A percentile compares a stretch with the other conserved stretches of the same genome.
phyloP scores from a whole-genome alignment of 2,329 filamentous ascomycete species.

The Cucurbitaria berberidis region DNA sequence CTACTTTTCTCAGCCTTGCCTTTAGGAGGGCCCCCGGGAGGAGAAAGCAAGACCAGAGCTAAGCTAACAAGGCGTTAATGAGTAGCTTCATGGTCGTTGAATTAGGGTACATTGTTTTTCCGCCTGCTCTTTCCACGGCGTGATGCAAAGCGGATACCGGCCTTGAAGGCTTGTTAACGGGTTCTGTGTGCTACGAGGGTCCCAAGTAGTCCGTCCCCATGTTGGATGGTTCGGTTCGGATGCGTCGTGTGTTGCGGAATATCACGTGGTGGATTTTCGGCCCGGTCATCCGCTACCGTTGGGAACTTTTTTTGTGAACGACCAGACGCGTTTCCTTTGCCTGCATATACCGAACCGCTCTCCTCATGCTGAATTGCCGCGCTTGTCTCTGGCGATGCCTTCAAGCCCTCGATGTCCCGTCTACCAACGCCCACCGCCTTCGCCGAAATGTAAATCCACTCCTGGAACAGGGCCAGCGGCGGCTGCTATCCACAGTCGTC shows the following conservation, averaged over 20 bases:
- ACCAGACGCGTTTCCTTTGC: conserved; percentile 8
- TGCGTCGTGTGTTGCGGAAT: conserved; percentile 3
- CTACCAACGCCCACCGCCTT: conserved; percentile 25
- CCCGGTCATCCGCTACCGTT: conserved; percentile 14
- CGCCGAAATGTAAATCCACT: conserved; percentile 28
- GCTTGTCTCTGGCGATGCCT: conserved; percentile 53
- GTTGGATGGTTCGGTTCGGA: conserved; percentile 1
- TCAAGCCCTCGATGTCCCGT: conserved; percentile 47
- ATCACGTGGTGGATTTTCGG: conserved; percentile 21
- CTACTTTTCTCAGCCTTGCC: conserved; percentile 19
- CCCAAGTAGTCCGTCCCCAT: no score
- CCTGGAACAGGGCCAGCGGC: conserved; percentile 21
- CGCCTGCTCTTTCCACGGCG: conserved; percentile 16
- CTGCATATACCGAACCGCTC: conserved; percentile 15
- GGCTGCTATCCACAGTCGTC: conserved; percentile 20
- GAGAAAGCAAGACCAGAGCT: conserved; percentile 1
- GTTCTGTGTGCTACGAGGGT: conserved; percentile 4
- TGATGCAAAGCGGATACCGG: conserved; percentile 17
- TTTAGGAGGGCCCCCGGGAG: no score
- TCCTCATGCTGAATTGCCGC: conserved; percentile 54
- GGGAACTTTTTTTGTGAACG: conserved; percentile 25
- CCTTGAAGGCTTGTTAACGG: conserved; percentile 8
- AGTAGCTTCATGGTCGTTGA: conserved; percentile 18
- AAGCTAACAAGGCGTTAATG: neutral
- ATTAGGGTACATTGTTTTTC: conserved; percentile 34